Evolutionary conservation across 768 basidiomycete genomes (phyloP).

Genomic region (Rickenella mellea): DNA sequence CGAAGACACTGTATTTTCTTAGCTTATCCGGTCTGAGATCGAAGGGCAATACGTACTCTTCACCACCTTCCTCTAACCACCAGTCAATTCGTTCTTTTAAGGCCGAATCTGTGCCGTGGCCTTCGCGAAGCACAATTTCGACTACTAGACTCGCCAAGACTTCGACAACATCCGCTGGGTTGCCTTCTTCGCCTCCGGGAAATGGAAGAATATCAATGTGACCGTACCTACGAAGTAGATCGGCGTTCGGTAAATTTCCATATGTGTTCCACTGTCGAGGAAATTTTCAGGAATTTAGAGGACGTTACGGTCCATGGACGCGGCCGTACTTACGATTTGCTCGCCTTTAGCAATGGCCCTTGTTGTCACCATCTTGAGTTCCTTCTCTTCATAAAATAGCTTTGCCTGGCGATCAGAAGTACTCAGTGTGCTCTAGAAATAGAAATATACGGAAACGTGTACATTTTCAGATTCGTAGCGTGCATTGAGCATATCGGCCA

Average conservation of each 20-base stretch:
- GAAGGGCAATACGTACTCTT: slow-evolving; percentile 53
- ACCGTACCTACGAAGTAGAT: slow-evolving; percentile 89
- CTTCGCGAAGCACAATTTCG: slow-evolving; percentile 21
- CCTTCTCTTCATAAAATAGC: slow-evolving; percentile 67
- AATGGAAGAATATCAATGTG: slow-evolving; percentile 74
- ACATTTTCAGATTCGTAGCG: slow-evolving; percentile 80
- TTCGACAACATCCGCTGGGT: slow-evolving; percentile 76
- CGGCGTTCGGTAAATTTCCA: slow-evolving; percentile 85
- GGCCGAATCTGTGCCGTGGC: slow-evolving; percentile 15
- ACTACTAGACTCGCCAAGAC: slow-evolving; percentile 65
- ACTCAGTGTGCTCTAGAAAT: slow-evolving; percentile 3
- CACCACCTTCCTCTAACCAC: slow-evolving; percentile 86
- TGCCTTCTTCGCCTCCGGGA: slow-evolving; percentile 39
- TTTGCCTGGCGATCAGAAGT: slow-evolving; percentile 47
- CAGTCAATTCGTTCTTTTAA: slow-evolving; percentile 69
- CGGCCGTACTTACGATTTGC: slow-evolving; percentile 62
- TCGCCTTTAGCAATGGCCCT: slow-evolving; percentile 64
- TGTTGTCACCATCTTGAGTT: slow-evolving; percentile 75
- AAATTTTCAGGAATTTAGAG: not conserved
- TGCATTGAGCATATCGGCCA: slow-evolving; percentile 96
- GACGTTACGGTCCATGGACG: not conserved
- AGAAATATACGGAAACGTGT: slow-evolving; percentile 12
- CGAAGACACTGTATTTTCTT: slow-evolving; percentile 34
- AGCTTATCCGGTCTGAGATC: not conserved
- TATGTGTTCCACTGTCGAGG: slow-evolving; percentile 84